A percentile compares a stretch with the other conserved stretches of the same genome.
Conservation (phyloP, 768 basidiomycete genomes). For the Ephemerocybe angulata region DNA sequence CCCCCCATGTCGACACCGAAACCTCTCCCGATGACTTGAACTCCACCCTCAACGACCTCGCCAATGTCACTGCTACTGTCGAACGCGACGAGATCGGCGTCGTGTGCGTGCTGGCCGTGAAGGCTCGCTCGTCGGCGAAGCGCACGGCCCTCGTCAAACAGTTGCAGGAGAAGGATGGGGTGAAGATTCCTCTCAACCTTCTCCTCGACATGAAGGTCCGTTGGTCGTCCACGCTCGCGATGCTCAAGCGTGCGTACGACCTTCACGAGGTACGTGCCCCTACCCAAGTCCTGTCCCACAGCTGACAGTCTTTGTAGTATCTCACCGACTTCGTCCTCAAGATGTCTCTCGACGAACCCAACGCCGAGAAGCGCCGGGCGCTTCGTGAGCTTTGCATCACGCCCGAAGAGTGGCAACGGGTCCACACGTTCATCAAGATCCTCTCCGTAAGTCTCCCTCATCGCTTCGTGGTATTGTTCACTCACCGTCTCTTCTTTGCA, state of each 20-base stretch:
- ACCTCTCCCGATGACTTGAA: constrained; percentile 1
- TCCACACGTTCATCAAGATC: constrained; percentile 15
- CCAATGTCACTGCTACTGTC: constrained; percentile 13
- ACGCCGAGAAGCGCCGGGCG: constrained; percentile 19
- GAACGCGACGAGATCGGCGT: constrained; percentile 14
- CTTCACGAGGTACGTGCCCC: constrained; percentile 7
- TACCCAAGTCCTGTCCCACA: not conserved
- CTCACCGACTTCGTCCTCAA: constrained; percentile 23
- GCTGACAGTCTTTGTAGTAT: constrained; percentile 11
- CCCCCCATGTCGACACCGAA: constrained; percentile 17
- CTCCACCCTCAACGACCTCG: too few relatives aligned
- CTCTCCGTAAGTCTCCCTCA: constrained; percentile 17
- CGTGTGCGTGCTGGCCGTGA: not conserved
- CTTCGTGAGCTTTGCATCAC: constrained; percentile 16
- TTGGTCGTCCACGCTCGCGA: constrained; percentile 31
- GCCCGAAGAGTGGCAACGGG: constrained; percentile 21
- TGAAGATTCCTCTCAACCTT: constrained; percentile 11
- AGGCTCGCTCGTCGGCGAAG: constrained; percentile 21
- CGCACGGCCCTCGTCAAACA: constrained; percentile 17
- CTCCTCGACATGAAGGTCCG: constrained; percentile 27
- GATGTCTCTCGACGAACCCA: constrained; percentile 19
- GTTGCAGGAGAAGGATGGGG: constrained; percentile 12
- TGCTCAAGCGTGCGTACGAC: constrained; percentile 19
- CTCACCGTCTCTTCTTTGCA: constrained; percentile 8
- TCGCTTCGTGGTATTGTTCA: not conserved